Base-by-base conservation (phyloP, 2,329 filamentous ascomycete species). In the Venturia aucupariae region DNA sequence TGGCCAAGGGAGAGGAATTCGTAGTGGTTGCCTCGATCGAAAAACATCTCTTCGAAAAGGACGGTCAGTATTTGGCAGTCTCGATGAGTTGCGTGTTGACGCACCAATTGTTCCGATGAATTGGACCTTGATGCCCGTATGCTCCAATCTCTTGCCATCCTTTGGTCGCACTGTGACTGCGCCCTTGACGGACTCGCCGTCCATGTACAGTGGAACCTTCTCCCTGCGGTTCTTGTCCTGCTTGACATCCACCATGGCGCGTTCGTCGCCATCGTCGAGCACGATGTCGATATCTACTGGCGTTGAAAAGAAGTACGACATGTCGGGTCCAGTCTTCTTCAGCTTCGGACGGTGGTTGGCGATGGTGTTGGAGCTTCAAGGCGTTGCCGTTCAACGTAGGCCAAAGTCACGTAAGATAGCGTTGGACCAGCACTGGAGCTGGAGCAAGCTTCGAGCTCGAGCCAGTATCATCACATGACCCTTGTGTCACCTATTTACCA, bases 281-380 rank as follows among this genome's bases (percentile, higher is more conserved):
- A 97, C 92, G 74, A 99, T 89, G 80, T 99, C 94, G 80, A 99
- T 99, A 79, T 99, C 94, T 78, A 99, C 90, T 64, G 94, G 94
- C 66, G 93, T 97, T 71, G 92, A 92, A 82, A 97, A 99, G 74
- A 79, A 79, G 80, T 96, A 96, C 70, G 94, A 95, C 94, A 97
- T 97, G 71, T 35, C 30, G 51, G 51, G 11, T 4, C 2, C n/a
- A 48, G 65, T 38, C 5, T 42, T 32, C 38, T 42, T 41, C 59
- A 44, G 59, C 59, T 60, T 60, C 59, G 24, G 41, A 11, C 6
- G 59, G 38, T 41, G n/a, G 30, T 57, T 27, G n/a, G 59, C 4
- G 59, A 60, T 60, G 38, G 19, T 41, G 7, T 22, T 24, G 2
- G 2, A 22, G 38, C 59, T 32, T 42, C n/a, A 41, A 8, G 35